Evolutionary conservation across 75 land plant genomes (phyloP).

Genomic region (Ceratopteris richardii): DNA sequence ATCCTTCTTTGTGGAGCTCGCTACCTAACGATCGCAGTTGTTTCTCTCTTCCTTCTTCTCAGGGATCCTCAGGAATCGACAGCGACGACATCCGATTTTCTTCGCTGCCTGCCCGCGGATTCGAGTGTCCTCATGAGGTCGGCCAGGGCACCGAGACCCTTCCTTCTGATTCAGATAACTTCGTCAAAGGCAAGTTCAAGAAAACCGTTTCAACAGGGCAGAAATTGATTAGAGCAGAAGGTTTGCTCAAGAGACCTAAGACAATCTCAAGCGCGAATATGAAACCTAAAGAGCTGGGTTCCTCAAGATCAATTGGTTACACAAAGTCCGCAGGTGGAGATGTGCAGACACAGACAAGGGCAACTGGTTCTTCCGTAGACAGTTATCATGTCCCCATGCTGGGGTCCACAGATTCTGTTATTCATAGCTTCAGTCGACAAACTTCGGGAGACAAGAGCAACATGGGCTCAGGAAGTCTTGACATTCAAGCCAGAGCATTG

Average conservation of each 20-base stretch:
- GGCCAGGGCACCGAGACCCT: too few species aligned
- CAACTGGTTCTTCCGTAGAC: too few species aligned
- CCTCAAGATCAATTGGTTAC: not conserved
- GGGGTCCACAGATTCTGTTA: not conserved
- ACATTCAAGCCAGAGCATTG: not conserved
- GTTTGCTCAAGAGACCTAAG: not conserved
- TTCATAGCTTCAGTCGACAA: not conserved
- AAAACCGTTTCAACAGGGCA: not conserved
- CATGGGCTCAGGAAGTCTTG: not conserved
- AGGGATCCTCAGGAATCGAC: constrained; percentile 21
- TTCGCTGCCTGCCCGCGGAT: not conserved
- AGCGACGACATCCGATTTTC: not conserved
- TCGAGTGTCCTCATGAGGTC: not conserved
- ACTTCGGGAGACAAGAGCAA: not conserved
- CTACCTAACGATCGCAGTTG: constrained; percentile 10
- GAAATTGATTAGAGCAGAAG: constrained; percentile 1
- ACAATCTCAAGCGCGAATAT: not conserved
- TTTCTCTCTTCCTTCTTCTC: constrained; percentile 15
- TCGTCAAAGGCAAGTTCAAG: not conserved
- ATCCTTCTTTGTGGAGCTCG: constrained; percentile 25
- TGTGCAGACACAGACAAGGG: too few species aligned
- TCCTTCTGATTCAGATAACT: not conserved
- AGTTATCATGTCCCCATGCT: too few species aligned
- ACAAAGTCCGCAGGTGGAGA: too few species aligned
- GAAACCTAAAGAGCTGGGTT: not conserved